Conservation (phyloP, 768 basidiomycete species). For the Amanita rimosa region DNA sequence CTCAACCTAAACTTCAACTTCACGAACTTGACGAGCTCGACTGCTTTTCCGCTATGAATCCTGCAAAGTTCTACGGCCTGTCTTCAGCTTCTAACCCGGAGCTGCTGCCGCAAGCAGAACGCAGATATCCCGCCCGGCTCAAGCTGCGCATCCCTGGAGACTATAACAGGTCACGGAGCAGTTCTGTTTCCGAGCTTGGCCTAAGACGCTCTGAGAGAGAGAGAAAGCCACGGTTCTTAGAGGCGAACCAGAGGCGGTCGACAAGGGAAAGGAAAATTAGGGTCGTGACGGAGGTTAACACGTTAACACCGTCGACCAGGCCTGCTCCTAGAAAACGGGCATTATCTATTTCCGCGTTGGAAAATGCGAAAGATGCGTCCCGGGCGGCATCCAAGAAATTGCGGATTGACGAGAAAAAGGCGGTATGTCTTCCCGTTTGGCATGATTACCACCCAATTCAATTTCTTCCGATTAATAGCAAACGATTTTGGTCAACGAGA, state of each 20-base stretch:
- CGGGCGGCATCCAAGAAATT: constrained; percentile 14
- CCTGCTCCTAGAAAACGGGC: constrained; percentile 4
- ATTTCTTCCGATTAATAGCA: constrained; percentile 18
- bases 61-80: neutral
- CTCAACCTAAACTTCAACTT: neutral
- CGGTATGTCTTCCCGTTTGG: constrained; percentile 17
- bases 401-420: constrained; percentile 24
- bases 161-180: neutral
- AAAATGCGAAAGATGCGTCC: neutral
- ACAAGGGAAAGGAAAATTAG: neutral
- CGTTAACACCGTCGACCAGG: neutral
- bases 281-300: neutral
- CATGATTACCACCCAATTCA: neutral
- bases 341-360: constrained; percentile 1
- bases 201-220: neutral
- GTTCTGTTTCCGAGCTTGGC: neutral
- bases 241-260: neutral
- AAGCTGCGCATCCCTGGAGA: neutral
- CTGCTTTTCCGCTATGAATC: constrained; percentile 1
- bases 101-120: too few species aligned
- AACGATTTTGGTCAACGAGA: constrained; percentile 26
- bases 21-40: constrained; percentile 5
- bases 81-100: neutral
- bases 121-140: neutral
- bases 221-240: neutral